Conservation (phyloP, 345 rosid genomes). For the Streptanthus diversifolius region DNA sequence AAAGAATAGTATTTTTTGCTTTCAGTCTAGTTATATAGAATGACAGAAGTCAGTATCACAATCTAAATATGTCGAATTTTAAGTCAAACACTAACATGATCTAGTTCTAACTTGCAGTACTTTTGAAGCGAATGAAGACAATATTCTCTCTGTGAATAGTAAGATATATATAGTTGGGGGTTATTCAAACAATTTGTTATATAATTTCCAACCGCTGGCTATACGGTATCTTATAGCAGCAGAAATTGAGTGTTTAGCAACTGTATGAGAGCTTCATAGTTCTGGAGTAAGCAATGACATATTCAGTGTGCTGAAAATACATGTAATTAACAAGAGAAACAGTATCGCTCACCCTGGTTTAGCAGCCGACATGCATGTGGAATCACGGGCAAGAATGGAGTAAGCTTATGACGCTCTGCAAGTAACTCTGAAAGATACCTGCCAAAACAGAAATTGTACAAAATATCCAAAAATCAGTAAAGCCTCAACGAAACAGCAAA, state of each 20-base stretch:
- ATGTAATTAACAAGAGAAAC: neutral
- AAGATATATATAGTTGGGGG: neutral
- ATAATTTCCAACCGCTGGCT: neutral
- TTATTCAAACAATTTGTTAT: neutral
- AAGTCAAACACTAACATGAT: conserved; percentile 12
- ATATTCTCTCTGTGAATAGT: neutral
- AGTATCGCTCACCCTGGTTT: conserved; percentile 63
- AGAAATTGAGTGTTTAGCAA: neutral
- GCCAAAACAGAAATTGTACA: conserved; percentile 10
- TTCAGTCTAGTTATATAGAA: conserved; percentile 27
- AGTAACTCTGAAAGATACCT: conserved; percentile 78
- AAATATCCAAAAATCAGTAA: neutral
- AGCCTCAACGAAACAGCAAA: neutral
- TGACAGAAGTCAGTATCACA: conserved; percentile 17
- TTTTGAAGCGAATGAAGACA: no score
- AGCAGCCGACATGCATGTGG: conserved; percentile 58
- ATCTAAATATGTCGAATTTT: neutral
- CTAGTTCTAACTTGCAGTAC: neutral
- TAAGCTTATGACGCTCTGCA: conserved; percentile 71
- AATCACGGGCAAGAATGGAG: conserved; percentile 66
- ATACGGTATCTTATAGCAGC: neutral
- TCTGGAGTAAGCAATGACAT: conserved; percentile 7
- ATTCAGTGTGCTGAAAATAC: neutral
- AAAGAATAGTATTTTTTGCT: conserved; percentile 30
- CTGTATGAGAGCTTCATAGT: conserved; percentile 7